A percentile compares a stretch with the other conserved stretches of the same genome.
Evolutionary conservation across 2,329 filamentous ascomycete species (phyloP).

Genomic region (Penicillium sp.): DNA sequence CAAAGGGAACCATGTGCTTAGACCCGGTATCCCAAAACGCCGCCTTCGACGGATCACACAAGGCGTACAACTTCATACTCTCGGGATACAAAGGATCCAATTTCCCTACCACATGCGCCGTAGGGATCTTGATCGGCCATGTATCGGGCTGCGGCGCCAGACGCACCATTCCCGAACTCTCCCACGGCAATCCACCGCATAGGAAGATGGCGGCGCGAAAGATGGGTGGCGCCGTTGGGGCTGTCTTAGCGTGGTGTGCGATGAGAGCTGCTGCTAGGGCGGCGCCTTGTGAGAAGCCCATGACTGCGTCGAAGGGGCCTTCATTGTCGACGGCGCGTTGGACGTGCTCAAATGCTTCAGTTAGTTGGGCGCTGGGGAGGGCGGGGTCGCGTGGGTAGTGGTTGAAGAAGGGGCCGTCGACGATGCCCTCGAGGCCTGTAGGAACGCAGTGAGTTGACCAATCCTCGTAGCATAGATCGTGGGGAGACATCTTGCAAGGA

Average conservation of each 20-base stretch:
- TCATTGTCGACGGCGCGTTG: constrained; percentile 26
- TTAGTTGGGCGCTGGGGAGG: constrained; percentile 29
- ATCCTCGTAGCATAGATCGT: background rate
- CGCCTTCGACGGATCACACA: constrained; percentile 40
- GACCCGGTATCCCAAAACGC: constrained; percentile 43
- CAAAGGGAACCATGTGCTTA: constrained; percentile 41
- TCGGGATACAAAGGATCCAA: constrained; percentile 39
- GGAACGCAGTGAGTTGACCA: background rate
- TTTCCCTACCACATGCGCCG: constrained; percentile 45
- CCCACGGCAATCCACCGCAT: constrained; percentile 34
- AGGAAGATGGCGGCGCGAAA: constrained; percentile 40
- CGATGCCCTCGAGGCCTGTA: constrained; percentile 36
- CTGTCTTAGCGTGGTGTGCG: constrained; percentile 26
- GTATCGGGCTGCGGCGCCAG: constrained; percentile 18
- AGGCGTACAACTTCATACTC: constrained; percentile 35
- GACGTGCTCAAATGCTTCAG: constrained; percentile 33
- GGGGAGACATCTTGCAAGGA: background rate
- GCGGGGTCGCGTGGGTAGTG: constrained; percentile 32
- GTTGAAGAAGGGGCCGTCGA: constrained; percentile 38
- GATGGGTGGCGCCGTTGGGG: constrained; percentile 27
- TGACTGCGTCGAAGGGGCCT: constrained; percentile 39
- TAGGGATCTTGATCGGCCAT: constrained; percentile 40
- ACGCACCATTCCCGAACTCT: constrained; percentile 27
- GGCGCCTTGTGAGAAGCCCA: constrained; percentile 40
- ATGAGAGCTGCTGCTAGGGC: constrained; percentile 35